Evolutionary conservation across 257 asterid genomes (phyloP).

Genomic region (Anisodus acutangulus): DNA sequence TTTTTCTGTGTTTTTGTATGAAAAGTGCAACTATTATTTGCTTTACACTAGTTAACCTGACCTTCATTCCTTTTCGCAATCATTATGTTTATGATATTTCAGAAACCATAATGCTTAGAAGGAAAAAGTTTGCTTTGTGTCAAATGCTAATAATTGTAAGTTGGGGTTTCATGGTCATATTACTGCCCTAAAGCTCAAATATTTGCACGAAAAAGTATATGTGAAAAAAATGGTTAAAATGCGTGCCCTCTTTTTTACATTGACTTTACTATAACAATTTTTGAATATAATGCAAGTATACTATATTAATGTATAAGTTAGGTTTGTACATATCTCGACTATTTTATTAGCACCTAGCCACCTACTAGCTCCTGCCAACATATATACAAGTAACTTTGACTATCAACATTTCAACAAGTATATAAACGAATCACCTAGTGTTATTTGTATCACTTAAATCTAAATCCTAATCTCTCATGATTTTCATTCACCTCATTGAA

Average conservation of each 20-base stretch:
- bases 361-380: background rate
- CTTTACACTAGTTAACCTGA: background rate
- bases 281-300: background rate
- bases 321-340: background rate
- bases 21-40: background rate
- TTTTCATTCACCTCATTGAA: background rate
- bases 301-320: background rate
- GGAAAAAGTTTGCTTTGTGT: background rate
- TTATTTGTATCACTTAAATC: background rate
- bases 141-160: background rate
- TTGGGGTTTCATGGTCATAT: background rate
- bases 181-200: background rate
- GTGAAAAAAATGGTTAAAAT: background rate
- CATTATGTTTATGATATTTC: constrained; percentile 1
- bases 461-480: fast-evolving
- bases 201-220: background rate
- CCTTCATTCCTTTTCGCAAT: background rate
- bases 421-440: background rate
- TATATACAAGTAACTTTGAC: background rate
- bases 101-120: background rate
- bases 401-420: background rate
- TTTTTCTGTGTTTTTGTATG: background rate
- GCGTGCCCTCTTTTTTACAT: background rate
- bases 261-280: background rate
- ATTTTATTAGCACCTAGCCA: background rate